phyloP scores from a whole-genome alignment of 495 filamentous ascomycete species.

The Xylaria nigripes region DNA sequence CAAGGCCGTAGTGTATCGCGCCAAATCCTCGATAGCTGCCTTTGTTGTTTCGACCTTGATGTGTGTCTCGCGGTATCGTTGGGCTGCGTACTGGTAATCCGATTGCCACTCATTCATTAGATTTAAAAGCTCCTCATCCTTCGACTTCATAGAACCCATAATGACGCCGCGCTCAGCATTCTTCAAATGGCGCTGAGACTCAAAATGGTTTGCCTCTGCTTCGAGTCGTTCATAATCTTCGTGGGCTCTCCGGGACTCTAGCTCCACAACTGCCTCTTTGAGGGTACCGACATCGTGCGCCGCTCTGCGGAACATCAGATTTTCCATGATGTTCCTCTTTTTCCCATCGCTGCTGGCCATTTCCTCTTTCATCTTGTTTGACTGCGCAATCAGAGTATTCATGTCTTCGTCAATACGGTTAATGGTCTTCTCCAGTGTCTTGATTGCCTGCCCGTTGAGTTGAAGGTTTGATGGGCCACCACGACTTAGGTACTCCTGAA shows the following conservation, averaged over 20 bases:
- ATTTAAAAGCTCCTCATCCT: conserved; percentile 66
- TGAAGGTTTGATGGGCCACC: conserved; percentile 67
- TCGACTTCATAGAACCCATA: conserved; percentile 65
- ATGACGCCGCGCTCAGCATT: conserved; percentile 43
- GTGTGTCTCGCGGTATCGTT: conserved; percentile 76
- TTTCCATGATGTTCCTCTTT: conserved; percentile 76
- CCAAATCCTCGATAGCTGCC: conserved; percentile 83
- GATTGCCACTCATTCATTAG: conserved; percentile 69
- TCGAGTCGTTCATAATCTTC: conserved; percentile 70
- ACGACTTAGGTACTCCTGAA: conserved; percentile 68
- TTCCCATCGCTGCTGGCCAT: conserved; percentile 69
- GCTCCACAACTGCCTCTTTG: conserved; percentile 59
- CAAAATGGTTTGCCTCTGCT: conserved; percentile 54
- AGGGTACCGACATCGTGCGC: conserved; percentile 58
- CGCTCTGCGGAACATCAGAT: conserved; percentile 72
- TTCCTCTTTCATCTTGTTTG: conserved; percentile 72
- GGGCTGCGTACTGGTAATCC: conserved; percentile 77
- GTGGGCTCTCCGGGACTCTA: conserved; percentile 73
- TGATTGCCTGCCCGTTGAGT: conserved; percentile 59
- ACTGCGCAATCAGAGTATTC: conserved; percentile 51
- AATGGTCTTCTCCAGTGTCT: conserved; percentile 57
- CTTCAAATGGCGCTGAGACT: conserved; percentile 52
- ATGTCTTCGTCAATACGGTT: conserved; percentile 58
- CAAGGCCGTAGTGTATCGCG: conserved; percentile 66
- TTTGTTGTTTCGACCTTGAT: conserved; percentile 91